A percentile compares a stretch with the other conserved stretches of the same genome.
Evolutionary conservation across 192 early-diverging fungal genomes (phyloP).

Genomic region (Coemansia sp.): DNA sequence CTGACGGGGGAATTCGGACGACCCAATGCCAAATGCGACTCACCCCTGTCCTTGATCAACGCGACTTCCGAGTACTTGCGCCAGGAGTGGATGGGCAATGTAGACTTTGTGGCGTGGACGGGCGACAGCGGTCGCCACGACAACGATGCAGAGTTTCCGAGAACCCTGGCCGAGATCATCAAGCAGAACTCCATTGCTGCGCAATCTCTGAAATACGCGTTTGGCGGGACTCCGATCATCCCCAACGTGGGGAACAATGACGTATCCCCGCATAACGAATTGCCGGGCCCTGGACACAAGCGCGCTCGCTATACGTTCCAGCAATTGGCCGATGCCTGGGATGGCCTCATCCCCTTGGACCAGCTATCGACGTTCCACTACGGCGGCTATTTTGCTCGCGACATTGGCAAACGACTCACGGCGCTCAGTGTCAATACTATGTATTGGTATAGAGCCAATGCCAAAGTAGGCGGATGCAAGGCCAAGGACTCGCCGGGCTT

Average conservation of each 20-base stretch:
- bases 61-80: constrained; percentile 58
- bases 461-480: constrained; percentile 63
- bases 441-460: constrained; percentile 71
- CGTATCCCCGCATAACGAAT: constrained; percentile 67
- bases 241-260: constrained; percentile 68
- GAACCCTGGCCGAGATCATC: constrained; percentile 62
- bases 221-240: constrained; percentile 29
- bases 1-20: constrained; percentile 57
- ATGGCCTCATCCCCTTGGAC: constrained; percentile 58
- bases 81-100: constrained; percentile 27
- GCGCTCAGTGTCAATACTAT: constrained; percentile 69
- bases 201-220: constrained; percentile 48
- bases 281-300: constrained; percentile 49
- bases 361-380: constrained; percentile 61
- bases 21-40: constrained; percentile 60
- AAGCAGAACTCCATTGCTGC: constrained; percentile 56
- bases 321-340: constrained; percentile 57
- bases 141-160: constrained; percentile 61
- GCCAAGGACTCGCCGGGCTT: constrained; percentile 59
- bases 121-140: constrained; percentile 75
- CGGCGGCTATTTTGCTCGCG: constrained; percentile 66
- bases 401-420: constrained; percentile 54
- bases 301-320: constrained; percentile 54
- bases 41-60: constrained; percentile 56
- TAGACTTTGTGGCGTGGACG: constrained; percentile 74